phyloP scores from a whole-genome alignment of 2,329 filamentous ascomycete genomes.

The Aureobasidium sp. region DNA sequence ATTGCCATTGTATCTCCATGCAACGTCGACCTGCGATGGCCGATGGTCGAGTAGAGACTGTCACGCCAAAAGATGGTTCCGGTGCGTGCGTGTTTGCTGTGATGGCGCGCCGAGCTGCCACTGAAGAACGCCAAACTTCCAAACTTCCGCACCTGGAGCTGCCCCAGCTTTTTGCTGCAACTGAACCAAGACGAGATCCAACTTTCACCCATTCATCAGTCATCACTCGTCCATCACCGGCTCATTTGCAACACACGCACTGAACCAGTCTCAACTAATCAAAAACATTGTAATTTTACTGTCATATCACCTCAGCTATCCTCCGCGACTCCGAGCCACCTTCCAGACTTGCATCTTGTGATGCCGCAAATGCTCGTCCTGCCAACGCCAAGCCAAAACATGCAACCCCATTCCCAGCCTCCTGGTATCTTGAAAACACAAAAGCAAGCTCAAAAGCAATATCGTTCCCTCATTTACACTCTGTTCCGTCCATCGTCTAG shows the following conservation, averaged over 20 bases:
- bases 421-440: constrained; percentile 6
- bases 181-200: neutral
- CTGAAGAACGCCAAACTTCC: neutral
- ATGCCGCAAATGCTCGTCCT: constrained; percentile 2
- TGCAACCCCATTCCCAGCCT: neutral
- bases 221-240: neutral
- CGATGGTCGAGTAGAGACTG: neutral
- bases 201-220: neutral
- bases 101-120: neutral
- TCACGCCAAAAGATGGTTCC: neutral
- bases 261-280: neutral
- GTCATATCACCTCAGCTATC: neutral
- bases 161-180: neutral
- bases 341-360: neutral
- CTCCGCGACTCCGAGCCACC: neutral
- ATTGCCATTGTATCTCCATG: constrained; percentile 8
- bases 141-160: neutral
- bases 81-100: constrained; percentile 3
- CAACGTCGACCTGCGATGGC: neutral
- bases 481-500: constrained; percentile 21
- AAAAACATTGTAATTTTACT: neutral
- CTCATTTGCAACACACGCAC: neutral
- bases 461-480: neutral
- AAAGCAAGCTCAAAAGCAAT: constrained; percentile 13
- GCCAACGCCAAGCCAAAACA: constrained; percentile 11